Percentiles rank a stretch among this genome's conserved stretches.
phyloP scores from a whole-genome alignment of 495 filamentous ascomycete genomes.

The Collariella sp. region DNA sequence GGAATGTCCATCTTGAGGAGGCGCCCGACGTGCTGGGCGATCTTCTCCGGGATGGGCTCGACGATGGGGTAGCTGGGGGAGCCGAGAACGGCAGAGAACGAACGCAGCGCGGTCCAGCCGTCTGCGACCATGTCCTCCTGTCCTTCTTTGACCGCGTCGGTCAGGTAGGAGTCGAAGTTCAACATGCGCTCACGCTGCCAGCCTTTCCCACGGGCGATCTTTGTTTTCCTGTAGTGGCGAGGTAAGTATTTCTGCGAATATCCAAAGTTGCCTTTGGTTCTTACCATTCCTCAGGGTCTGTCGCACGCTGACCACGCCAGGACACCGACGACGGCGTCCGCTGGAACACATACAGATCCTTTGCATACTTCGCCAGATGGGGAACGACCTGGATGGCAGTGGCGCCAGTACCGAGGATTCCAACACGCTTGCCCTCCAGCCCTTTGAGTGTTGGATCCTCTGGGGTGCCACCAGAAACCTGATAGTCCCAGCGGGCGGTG shows the following conservation, averaged over 20 bases:
- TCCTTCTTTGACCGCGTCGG: conserved; percentile 16
- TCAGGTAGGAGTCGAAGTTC: conserved; percentile 30
- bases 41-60: conserved; percentile 30
- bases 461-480: conserved; percentile 44
- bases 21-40: conserved; percentile 26
- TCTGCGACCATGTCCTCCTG: conserved; percentile 34
- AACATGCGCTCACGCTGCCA: conserved; percentile 38
- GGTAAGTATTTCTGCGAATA: not conserved
- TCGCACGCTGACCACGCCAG: conserved; percentile 39
- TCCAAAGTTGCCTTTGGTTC: not conserved
- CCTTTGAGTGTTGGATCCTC: conserved; percentile 36
- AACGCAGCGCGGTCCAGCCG: conserved; percentile 30
- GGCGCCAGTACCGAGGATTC: conserved; percentile 47
- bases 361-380: conserved; percentile 39
- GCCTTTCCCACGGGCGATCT: conserved; percentile 31
- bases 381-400: conserved; percentile 48
- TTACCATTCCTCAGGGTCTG: conserved; percentile 39
- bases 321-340: conserved; percentile 47
- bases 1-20: conserved; percentile 23
- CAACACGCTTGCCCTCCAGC: conserved; percentile 44
- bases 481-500: conserved; percentile 47
- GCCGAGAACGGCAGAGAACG: conserved; percentile 26
- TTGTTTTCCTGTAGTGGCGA: conserved; percentile 14
- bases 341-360: conserved; percentile 49
- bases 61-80: conserved; percentile 13